Evolutionary conservation across 2,329 filamentous ascomycete species (phyloP), one percentile per base, ranked within the genome.

Genomic region (Hymenoscyphus fraxineus): DNA sequence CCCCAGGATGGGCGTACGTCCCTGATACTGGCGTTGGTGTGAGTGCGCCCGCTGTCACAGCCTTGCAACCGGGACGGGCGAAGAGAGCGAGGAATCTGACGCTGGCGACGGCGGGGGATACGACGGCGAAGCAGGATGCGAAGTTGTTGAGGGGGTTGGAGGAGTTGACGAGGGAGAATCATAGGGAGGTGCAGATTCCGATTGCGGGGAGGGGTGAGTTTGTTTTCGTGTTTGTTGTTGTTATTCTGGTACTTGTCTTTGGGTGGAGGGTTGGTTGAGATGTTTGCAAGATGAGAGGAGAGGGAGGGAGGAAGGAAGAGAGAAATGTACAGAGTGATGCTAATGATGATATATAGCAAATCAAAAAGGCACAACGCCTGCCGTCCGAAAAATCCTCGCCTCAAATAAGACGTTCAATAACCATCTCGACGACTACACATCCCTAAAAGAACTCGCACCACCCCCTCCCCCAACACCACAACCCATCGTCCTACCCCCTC

Each of bases 1-100:
- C 92, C 0, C 93, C 94, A 0, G 94, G 94, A 73, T 98, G 93
- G 90, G 92, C 92, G 13, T 97, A 97, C 76, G 91, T 97, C 1
- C 88, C 93, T 38, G 92, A 97, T 74, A 88, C 85, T 16, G 75
- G 83, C 76, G 82, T 84, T 63, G 35, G 47, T 12, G 47, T 54
- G 9, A 82, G 85, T 63, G 82, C 84, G 13, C 35, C 35, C 2
- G 82, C 85, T 10, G 82, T 83, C 69, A 76, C 80, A 60, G 75
- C 81, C 61, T 81, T 71, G 72, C 78, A 80, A 68, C 82, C 79
- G 96, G 96, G 90, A 67, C 7, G 47, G 22, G 47, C 47, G 19
- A 96, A 96, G 78, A 89, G 92, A 72, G 88, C 86, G 22, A 84
- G 90, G 67, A 72, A 77, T 60, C 77, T 83, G 65, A 80, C 80